Evolutionary conservation across 1,284 basidiomycete genomes (phyloP), one percentile per base, ranked within the genome.

Genomic region (Malassezia japonica): DNA sequence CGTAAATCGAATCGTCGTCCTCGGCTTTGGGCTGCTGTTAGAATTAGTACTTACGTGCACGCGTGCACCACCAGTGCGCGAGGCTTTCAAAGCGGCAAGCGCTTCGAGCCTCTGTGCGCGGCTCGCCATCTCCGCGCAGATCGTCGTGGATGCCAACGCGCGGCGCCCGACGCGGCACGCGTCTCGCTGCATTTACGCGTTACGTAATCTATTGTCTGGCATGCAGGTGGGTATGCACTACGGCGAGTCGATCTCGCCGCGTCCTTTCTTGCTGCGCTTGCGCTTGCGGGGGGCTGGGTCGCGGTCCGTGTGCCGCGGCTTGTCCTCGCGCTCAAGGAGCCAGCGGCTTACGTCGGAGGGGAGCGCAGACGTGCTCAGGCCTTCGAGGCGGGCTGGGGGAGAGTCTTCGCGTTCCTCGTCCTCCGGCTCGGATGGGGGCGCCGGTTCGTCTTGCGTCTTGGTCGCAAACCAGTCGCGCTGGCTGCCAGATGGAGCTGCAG

Each of bases 1-100:
- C 91, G 70, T 94, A 99, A 24, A 99, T 77, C 35, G 48, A 61
- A 24, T 61, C 60, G 18, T 61, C 63, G 10, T 78, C 78, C 38
- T 88, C 85, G 13, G 28, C 18, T 37, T 27, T 15, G 16, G 44
- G 39, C 20, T 25, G 23, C 31, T n/a, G 31, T 21, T 6, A 27
- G 31, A 6, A 6, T 13, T 4, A 34, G 13, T 1, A 38, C 24
- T 15, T 21, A 37, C 33, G 16, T 48, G 29, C n/a, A 33, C 28
- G 29, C 35, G 29, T n/a, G 18, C 23, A 13, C 59, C 42, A 13
- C 68, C 68, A 32, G 59, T 51, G 15, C 68, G 59, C 48, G 63
- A 60, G 13, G 68, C 68, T 50, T 65, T 69, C 38, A 71, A 61
- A n/a, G 66, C 65, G 4, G 65, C 65, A 5, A 71, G 58, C 15